These are phyloP conservation scores for Adansonia grandidieri DNA, from an alignment of 441 rosid genomes.

Conservation along the genomic window DNA sequence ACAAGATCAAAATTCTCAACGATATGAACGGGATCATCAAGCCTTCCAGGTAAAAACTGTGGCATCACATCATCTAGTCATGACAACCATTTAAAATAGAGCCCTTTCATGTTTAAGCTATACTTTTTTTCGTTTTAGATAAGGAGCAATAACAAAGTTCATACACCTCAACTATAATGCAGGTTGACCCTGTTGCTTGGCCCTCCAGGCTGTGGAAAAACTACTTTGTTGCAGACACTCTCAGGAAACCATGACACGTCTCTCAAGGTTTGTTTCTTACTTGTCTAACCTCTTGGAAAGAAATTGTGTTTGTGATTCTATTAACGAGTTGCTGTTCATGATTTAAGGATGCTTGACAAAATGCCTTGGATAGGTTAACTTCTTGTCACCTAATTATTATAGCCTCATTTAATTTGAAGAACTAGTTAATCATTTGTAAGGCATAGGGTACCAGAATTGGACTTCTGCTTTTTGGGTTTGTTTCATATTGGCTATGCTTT, in stretches of 20 bases:
- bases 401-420: no score
- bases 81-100: no score
- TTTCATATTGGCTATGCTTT: no score
- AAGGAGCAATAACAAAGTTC: no score
- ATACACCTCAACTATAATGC: background rate
- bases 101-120: background rate
- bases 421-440: no score
- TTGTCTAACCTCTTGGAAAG: background rate
- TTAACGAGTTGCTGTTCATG: background rate
- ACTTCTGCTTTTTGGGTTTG: no score
- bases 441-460: no score
- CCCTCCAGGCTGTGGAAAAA: conserved; percentile 54
- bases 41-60: conserved; percentile 38
- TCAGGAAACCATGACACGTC: conserved; percentile 38
- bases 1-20: conserved; percentile 38
- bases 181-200: conserved; percentile 53
- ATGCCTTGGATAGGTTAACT: background rate
- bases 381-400: no score
- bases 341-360: background rate
- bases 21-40: conserved; percentile 43
- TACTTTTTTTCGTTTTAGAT: background rate
- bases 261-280: conserved; percentile 37
- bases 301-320: no score
- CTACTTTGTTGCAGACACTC: conserved; percentile 46
- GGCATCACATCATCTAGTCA: background rate